Base-by-base conservation (phyloP, 805 yeast species). In the Kazachstania psychrophila region DNA sequence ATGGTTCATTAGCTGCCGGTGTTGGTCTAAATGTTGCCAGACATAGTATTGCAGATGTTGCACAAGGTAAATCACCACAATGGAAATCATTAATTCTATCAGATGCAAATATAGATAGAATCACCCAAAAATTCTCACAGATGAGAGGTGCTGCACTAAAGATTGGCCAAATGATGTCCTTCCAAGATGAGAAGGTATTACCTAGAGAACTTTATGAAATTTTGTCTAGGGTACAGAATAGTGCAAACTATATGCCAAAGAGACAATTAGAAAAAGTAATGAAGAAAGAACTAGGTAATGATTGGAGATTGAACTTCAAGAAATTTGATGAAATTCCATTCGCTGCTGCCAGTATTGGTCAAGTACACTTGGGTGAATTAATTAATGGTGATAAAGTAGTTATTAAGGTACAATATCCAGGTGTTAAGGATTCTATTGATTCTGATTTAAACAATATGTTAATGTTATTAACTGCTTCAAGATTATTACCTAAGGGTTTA, bases 91-190 rank as follows among this genome's bases (percentile, higher is more conserved):
- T 86, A 30, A 65, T 94, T 2, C 66, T 92, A 48, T 79, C 84
- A 3, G 88, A 94, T 6, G 72, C 73, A 13, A 92, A 89, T 58
- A 77, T 92, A 29, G 95, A 89, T 50, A 61, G 94, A 36, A 75
- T 92, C 66, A 94, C 95, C 10, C 77, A 75, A 49, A 87, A 86
- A 57, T 76, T 92, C 49, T 75, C 92, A 35, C 77, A 84, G 53
- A 92, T 92, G 98, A 73, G 98, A 54, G 98, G 98, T n/a, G 98
- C 97, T 2, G 98, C 98, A 3, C 68, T 92, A 54, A 92, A 92
- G 54, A 73, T 92, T 38, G 98, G 98, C n/a, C 98, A 92, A 62
- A 75, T 92, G 81, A 65, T 92, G 60, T 85, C 96, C 2, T 89
- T 92, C 59, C 98, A 92, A 61, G 97, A 89, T 57, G 77, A 80